phyloP scores from a whole-genome alignment of 805 yeast species.

The Kluyveromyces wickerhamii region DNA sequence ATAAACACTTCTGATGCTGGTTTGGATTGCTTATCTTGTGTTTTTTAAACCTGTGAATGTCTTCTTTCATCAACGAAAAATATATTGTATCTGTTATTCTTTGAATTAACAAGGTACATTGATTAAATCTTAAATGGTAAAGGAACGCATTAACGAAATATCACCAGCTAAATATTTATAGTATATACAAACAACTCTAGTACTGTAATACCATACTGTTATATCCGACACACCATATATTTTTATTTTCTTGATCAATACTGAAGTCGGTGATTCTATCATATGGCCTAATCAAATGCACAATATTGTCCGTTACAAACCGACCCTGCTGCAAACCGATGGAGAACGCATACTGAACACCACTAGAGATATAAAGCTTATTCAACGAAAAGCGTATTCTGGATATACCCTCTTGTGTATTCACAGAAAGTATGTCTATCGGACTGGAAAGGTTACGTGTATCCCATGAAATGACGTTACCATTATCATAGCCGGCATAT shows the following conservation, averaged over 20 bases:
- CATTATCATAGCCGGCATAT: constrained; percentile 32
- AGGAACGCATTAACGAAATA: no score
- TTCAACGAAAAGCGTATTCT: constrained; percentile 12
- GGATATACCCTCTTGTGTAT: constrained; percentile 17
- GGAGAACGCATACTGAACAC: constrained; percentile 14
- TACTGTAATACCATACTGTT: background rate
- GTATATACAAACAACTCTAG: no score
- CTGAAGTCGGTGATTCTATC: constrained; percentile 2
- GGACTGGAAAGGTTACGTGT: constrained; percentile 17
- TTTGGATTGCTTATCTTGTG: no score
- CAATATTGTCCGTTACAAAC: background rate
- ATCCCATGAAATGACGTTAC: constrained; percentile 37
- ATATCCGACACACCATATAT: constrained; percentile 3
- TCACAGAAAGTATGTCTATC: constrained; percentile 11
- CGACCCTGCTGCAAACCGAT: constrained; percentile 18
- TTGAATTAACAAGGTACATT: no score
- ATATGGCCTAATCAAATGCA: background rate
- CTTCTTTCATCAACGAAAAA: no score
- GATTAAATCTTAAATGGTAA: no score
- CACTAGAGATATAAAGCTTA: constrained; percentile 14
- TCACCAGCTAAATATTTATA: no score
- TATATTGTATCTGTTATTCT: no score
- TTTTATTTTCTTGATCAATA: background rate
- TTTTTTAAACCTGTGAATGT: no score
- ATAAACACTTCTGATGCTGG: no score